phyloP scores from a whole-genome alignment of 345 rosid species.

The Erysimum cheiranthoides region DNA sequence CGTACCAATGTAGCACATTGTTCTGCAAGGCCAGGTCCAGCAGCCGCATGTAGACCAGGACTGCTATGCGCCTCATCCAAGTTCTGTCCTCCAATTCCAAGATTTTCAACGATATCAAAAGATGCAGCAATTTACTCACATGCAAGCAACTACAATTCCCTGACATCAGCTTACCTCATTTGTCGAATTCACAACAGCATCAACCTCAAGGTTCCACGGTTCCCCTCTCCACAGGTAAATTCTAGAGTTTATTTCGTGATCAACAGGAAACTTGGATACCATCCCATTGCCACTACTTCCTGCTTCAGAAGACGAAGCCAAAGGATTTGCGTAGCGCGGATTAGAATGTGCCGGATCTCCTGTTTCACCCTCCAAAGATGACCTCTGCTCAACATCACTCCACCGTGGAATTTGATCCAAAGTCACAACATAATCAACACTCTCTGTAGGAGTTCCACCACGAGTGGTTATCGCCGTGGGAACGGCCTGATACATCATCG shows the following conservation, averaged over 20 bases:
- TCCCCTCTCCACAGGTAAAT: conserved; percentile 93
- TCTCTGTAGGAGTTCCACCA: conserved; percentile 64
- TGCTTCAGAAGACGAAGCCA: conserved; percentile 58
- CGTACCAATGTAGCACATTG: conserved; percentile 87
- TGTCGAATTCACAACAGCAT: conserved; percentile 96
- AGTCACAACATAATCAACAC: conserved; percentile 70
- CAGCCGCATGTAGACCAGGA: conserved; percentile 93
- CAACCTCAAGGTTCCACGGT: conserved; percentile 98
- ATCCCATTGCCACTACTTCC: conserved; percentile 62
- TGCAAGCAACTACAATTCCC: not conserved
- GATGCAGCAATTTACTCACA: not conserved
- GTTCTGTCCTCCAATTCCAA: conserved; percentile 60
- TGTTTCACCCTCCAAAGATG: conserved; percentile 56
- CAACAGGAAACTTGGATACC: conserved; percentile 83
- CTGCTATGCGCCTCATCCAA: conserved; percentile 92
- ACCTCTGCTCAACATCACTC: conserved; percentile 80
- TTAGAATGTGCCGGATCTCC: conserved; percentile 68
- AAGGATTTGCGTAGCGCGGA: conserved; percentile 73
- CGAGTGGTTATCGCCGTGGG: conserved; percentile 56
- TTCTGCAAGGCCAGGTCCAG: conserved; percentile 97
- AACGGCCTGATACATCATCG: conserved; percentile 70
- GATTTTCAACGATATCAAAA: conserved; percentile 18
- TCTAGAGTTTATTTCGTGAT: conserved; percentile 81
- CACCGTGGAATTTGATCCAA: conserved; percentile 92
- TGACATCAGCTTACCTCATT: conserved; percentile 72